phyloP scores from a whole-genome alignment of 1,284 basidiomycete species.

The Cryptococcus maquisensis region DNA sequence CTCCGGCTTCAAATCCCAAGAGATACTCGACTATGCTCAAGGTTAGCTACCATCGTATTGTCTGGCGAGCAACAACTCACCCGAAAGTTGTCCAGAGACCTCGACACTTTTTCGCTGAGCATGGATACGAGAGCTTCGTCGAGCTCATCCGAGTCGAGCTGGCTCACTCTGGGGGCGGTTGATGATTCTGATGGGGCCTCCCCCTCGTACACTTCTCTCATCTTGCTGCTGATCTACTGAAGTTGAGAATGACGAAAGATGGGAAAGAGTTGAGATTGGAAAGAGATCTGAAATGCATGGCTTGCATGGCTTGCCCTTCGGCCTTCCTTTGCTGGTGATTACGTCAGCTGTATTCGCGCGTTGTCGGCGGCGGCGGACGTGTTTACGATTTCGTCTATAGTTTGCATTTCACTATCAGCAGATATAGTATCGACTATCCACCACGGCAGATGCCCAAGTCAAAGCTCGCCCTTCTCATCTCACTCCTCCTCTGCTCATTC shows the following conservation, averaged over 20 bases:
- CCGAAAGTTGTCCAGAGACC: conserved; percentile 65
- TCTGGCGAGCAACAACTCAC: conserved; percentile 54
- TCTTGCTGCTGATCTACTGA: neutral
- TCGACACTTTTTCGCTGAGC: conserved; percentile 75
- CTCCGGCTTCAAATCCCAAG: conserved; percentile 72
- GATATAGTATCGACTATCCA: neutral
- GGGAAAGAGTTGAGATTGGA: neutral
- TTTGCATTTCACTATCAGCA: too few species aligned
- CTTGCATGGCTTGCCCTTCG: neutral
- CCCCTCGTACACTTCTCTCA: conserved; percentile 8
- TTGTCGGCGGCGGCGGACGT: too few species aligned
- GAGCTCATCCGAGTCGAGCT: conserved; percentile 87
- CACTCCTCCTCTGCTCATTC: neutral
- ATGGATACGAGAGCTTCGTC: conserved; percentile 84
- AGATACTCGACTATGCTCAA: conserved; percentile 57
- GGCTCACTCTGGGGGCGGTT: conserved; percentile 69
- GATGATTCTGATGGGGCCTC: conserved; percentile 12
- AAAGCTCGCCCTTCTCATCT: conserved; percentile 2
- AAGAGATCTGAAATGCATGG: neutral
- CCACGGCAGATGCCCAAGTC: conserved; percentile 6
- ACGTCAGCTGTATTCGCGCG: neutral
- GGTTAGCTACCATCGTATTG: neutral
- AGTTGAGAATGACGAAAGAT: neutral
- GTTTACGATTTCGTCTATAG: too few species aligned
- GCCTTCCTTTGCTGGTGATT: neutral